A percentile compares a stretch with the other conserved stretches of the same genome.
phyloP scores from a whole-genome alignment of 2,329 filamentous ascomycete genomes.

The Colletotrichum horii region DNA sequence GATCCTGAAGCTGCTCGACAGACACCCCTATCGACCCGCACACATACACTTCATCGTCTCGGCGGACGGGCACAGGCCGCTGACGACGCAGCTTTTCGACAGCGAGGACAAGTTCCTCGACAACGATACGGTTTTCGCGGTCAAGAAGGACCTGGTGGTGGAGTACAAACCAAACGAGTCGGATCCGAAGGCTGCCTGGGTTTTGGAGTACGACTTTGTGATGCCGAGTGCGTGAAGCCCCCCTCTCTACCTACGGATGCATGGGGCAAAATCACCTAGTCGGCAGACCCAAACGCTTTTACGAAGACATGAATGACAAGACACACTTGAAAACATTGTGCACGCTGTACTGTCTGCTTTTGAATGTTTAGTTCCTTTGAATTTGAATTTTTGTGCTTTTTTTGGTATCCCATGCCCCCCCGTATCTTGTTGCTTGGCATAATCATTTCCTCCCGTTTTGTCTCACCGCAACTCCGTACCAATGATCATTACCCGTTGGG shows the following conservation, averaged over 20 bases:
- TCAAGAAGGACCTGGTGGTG: conserved; percentile 36
- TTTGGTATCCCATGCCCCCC: neutral
- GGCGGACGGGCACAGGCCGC: conserved; percentile 61
- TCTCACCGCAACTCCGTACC: neutral
- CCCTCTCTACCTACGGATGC: neutral
- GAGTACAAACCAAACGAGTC: conserved; percentile 28
- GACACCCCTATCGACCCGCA: conserved; percentile 36
- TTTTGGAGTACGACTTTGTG: conserved; percentile 30
- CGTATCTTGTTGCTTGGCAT: neutral
- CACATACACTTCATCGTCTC: conserved; percentile 42
- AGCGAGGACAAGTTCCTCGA: conserved; percentile 57
- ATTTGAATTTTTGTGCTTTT: neutral
- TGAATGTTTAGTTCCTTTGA: neutral
- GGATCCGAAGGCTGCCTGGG: conserved; percentile 26
- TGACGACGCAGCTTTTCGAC: conserved; percentile 72
- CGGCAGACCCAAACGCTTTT: neutral
- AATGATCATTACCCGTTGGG: neutral
- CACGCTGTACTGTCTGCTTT: neutral
- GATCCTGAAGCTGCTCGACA: conserved; percentile 32
- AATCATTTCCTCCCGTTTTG: neutral
- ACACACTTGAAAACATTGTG: fast-evolving
- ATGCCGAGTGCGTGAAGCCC: neutral
- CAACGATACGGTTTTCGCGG: conserved; percentile 39
- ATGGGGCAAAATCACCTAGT: neutral
- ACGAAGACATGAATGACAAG: neutral